Base-by-base conservation (phyloP, 768 basidiomycete species). In the Rubroboletus pulcherrimus region DNA sequence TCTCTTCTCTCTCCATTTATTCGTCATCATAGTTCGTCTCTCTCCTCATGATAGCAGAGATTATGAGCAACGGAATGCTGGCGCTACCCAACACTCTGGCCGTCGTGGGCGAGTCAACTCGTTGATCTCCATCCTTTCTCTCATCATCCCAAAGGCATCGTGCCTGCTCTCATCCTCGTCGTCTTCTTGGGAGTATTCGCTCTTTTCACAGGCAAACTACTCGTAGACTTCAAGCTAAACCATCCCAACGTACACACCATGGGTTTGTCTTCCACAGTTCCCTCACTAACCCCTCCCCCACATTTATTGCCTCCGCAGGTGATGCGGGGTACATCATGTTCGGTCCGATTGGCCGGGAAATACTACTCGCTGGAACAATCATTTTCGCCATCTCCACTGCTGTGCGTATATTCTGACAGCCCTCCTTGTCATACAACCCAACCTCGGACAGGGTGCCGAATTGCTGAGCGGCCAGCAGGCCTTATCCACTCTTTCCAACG, bases 231-330 rank as follows among this genome's bases (percentile, higher is more conserved):
- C 37, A 54, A 54, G 53, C 21, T 51, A 31, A 81, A 80, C 54
- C 81, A 82, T 61, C 80, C 78, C 0, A 69, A 74, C 29, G 80
- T 81, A 7, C 81, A 82, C 56, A 81, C 73, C 53, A 81, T 82
- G 79, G 76, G 75, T 80, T 8, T 31, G 49, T 35, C 39, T 34
- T 24, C n/a, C 29, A 42, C 29, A 17, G 12, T 37, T 5, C 19
- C 14, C 49, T 9, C 15, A 8, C 19, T 37, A 10, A 11, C 26
- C 52, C 15, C 21, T 10, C 26, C 34, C 33, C 26, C 15, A 11
- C 35, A 14, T 38, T 30, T 19, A 24, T n/a, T 21, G 39, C 29
- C 30, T 12, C 35, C 12, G 15, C 50, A 53, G 53, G 53, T 17
- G 53, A 53, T 38, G 50, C 53, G 10, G 53, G 51, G 31, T 54